A percentile compares a stretch with the other conserved stretches of the same genome.
Evolutionary conservation across 805 yeast species (phyloP).

Genomic region (Pichia kluyveri): DNA sequence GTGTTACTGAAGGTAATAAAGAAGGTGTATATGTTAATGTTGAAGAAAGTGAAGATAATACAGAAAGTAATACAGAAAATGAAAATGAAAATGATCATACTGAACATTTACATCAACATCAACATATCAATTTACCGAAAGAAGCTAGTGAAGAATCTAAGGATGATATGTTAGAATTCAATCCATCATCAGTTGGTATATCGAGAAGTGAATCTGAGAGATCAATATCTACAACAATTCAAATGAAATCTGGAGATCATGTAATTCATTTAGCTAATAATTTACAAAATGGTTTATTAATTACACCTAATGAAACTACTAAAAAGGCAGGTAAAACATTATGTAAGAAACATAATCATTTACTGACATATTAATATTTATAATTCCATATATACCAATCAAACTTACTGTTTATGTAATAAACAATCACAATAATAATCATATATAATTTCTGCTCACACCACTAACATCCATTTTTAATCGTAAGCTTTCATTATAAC

Average conservation of each 20-base stretch:
- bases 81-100: neutral
- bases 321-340: conserved; percentile 15
- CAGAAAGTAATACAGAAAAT: neutral
- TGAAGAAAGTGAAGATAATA: conserved; percentile 1
- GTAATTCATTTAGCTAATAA: conserved; percentile 11
- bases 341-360: conserved; percentile 14
- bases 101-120: neutral
- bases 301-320: conserved; percentile 19
- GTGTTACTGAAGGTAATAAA: conserved; percentile 39
- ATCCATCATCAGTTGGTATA: neutral
- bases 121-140: too few species aligned
- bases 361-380: neutral
- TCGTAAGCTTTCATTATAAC: too few species aligned
- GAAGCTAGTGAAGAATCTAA: neutral
- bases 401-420: too few species aligned
- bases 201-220: neutral
- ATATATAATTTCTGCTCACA: too few species aligned
- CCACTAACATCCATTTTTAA: too few species aligned
- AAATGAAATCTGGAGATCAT: conserved; percentile 5
- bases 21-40: conserved; percentile 13
- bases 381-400: too few species aligned
- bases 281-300: conserved; percentile 12
- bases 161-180: neutral
- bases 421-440: too few species aligned
- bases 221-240: conserved; percentile 1